Evolutionary conservation across 345 rosid genomes (phyloP).

Genomic region (Atalantia buxifolia): DNA sequence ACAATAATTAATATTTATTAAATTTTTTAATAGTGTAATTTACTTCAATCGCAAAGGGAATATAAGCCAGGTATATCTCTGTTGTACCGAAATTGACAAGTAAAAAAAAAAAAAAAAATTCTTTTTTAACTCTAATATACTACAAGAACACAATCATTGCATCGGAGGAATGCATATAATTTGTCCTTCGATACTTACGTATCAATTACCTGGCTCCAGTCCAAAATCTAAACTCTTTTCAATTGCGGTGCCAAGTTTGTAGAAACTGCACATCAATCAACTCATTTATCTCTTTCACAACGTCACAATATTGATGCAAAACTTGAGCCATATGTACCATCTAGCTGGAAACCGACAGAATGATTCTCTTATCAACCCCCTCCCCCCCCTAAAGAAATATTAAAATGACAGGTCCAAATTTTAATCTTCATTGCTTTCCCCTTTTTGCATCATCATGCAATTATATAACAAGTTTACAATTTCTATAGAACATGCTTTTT

Average conservation of each 20-base stretch:
- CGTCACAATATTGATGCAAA: background rate
- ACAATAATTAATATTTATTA: accelerated
- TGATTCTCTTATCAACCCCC: background rate
- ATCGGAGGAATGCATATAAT: too few species aligned
- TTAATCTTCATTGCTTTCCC: background rate
- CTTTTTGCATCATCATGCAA: background rate
- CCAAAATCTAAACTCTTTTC: too few species aligned
- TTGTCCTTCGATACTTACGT: too few species aligned
- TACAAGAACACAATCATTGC: too few species aligned
- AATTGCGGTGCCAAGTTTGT: too few species aligned
- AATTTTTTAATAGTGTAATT: accelerated
- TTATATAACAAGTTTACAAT: background rate
- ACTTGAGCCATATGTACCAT: background rate
- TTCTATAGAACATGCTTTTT: background rate
- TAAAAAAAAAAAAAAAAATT: too few species aligned
- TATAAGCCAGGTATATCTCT: too few species aligned
- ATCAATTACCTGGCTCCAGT: too few species aligned
- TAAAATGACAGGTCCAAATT: background rate
- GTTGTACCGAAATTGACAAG: too few species aligned
- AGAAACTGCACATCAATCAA: background rate
- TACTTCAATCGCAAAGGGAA: accelerated
- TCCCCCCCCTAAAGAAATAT: too few species aligned
- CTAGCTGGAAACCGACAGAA: background rate
- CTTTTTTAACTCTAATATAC: too few species aligned
- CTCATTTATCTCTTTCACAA: background rate